Base-by-base conservation (phyloP, 768 basidiomycete genomes). In the Lactarius trivialis region DNA sequence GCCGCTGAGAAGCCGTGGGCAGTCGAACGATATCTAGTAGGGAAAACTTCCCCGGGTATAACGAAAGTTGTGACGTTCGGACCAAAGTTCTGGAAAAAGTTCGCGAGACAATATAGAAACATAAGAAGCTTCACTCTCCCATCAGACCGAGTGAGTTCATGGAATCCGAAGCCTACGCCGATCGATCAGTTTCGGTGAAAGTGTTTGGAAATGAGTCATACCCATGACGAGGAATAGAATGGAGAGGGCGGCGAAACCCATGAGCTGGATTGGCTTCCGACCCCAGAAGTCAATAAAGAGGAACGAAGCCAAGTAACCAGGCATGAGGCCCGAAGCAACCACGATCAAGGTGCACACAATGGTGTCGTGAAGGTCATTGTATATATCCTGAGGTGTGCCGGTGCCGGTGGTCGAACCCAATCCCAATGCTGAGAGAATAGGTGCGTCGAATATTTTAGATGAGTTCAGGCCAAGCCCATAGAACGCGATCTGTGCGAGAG, bases 381-480 rank as follows among this genome's bases (percentile, higher is more conserved):
- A 91, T 12, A 67, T 59, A n/a, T 71, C 45, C 0, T 0, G 53
- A 1, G 36, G 60, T 68, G 26, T 73, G 65, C 51, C 79, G 76
- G 64, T 71, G 14, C 68, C 66, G 12, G 54, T 3, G 21, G 80
- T 71, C 11, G 73, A 71, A 55, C 90, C 90, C 70, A 88, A 91
- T 41, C 85, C 84, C 70, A 93, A 24, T 9, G 54, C 58, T 1
- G 11, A 26, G 39, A 64, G 63, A 34, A 64, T 28, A 2, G 19
- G 91, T 30, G 86, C 81, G 56, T 77, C 72, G 57, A 95, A 78
- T 63, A 95, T 87, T 71, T 85, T 83, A 30, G 82, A 79, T 3
- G 85, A 88, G 75, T 95, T 95, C 56, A 96, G 81, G 57, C 91
- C 87, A 45, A 96, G 81, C 59, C 91, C 92, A 73, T 94, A 93